Base-by-base conservation (phyloP, 2,329 filamentous ascomycete genomes). In the Ophiostoma quercus region DNA sequence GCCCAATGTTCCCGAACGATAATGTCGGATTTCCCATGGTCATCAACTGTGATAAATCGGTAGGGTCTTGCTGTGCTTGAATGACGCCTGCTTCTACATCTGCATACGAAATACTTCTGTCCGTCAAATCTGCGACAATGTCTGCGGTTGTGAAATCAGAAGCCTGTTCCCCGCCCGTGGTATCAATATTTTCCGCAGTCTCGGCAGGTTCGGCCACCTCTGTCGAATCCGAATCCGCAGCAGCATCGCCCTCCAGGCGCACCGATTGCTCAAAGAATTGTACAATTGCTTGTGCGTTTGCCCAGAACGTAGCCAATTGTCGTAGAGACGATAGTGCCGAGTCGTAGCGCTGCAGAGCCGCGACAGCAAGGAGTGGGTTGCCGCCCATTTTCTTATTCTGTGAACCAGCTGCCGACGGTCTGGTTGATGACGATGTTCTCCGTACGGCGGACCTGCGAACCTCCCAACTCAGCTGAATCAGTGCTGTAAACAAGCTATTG, bases 351-450 rank as follows among this genome's bases (percentile, higher is more conserved):
- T 71, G 68, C 25, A 75, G 71, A 16, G 74, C 74, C 6, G 73
- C 68, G 11, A 73, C 71, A 16, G 74, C 74, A 16, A 75, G 65
- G 2, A 75, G 66, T 2, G 74, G 74, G 39, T 75, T 74, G 32
- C 71, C 70, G 11, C 51, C 51, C n/a, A 57, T 57, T 16, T 57
- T 57, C 11, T 25, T 29, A 8, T 9, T 8, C 51, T 57, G 51
- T 16, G 43, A 8, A n/a, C 9, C 11, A 57, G 8, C 51, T 25
- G 22, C 22, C 8, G 22, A 14, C 3, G 8, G 51, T 47, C 43
- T 47, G 6, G 43, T 47, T 9, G 51, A 57, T 25, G 22, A 57
- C 51, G 51, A 29, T 12, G 51, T 22, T 22, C 51, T 22, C 51
- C 51, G 51, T 5, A 57, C 51, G 22, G 51, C 51, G 8, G 51